These are phyloP conservation scores for Komagataea norvegica DNA, from an alignment of 1,139 yeast species.

Conservation along the genomic window DNA sequence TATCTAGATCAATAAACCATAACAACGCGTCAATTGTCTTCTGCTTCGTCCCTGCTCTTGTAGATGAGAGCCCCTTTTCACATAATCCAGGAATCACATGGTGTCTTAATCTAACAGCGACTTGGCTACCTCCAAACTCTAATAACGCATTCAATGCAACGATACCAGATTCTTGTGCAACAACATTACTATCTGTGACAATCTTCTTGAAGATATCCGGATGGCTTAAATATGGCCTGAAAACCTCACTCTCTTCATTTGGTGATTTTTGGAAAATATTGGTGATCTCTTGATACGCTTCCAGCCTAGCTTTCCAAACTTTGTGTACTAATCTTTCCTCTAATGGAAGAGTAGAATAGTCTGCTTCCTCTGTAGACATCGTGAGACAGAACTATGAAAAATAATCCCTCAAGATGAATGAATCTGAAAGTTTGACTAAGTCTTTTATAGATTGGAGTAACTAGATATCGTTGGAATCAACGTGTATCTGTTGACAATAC, in stretches of 20 bases:
- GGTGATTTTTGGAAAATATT: constrained; percentile 50
- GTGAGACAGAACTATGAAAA: not conserved
- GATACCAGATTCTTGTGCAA: constrained; percentile 85
- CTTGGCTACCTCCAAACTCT: constrained; percentile 51
- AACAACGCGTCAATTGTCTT: constrained; percentile 60
- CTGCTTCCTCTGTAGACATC: constrained; percentile 19
- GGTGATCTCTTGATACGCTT: constrained; percentile 69
- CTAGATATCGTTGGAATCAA: too few relatives aligned
- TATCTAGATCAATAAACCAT: constrained; percentile 59
- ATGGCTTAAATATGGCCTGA: constrained; percentile 42
- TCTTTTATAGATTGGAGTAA: too few relatives aligned
- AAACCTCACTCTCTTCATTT: constrained; percentile 51
- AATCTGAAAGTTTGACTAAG: too few relatives aligned
- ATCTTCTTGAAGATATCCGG: constrained; percentile 53
- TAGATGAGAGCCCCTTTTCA: constrained; percentile 69
- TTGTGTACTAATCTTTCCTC: constrained; percentile 26
- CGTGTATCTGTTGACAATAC: too few relatives aligned
- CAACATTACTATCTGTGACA: constrained; percentile 78
- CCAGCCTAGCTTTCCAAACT: constrained; percentile 84
- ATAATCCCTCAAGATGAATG: too few relatives aligned
- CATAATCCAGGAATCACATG: constrained; percentile 56
- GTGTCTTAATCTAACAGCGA: constrained; percentile 35
- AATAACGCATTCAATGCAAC: constrained; percentile 51
- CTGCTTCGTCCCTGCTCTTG: constrained; percentile 71
- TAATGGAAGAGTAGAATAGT: constrained; percentile 21